Conservation (phyloP, 2,329 filamentous ascomycete genomes). For the Fusarium sp. region DNA sequence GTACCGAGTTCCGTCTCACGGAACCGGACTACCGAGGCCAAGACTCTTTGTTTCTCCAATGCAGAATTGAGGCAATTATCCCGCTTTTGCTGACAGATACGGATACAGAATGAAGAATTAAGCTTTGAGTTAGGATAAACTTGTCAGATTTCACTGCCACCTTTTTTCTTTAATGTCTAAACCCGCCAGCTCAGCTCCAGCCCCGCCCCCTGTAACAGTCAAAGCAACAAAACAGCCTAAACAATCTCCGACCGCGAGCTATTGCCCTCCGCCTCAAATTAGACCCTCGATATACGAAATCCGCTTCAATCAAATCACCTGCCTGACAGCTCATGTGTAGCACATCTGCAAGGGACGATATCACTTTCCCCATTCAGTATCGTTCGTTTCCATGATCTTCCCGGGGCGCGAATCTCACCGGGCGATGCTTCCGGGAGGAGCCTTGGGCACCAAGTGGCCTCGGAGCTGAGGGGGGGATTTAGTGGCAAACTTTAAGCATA, state of each 20-base stretch:
- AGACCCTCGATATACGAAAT: neutral
- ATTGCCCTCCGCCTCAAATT: neutral
- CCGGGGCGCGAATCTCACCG: conserved; percentile 1
- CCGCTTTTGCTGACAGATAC: neutral
- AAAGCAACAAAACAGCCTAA: neutral
- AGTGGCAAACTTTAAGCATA: neutral
- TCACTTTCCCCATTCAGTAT: neutral
- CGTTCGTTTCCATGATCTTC: neutral
- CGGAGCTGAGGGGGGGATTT: neutral
- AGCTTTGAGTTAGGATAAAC: neutral
- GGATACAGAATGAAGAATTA: neutral
- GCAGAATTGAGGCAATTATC: neutral
- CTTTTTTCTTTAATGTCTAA: neutral
- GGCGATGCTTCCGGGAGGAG: neutral
- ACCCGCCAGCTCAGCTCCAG: neutral
- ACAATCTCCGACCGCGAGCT: neutral
- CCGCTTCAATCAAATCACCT: neutral
- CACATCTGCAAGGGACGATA: neutral
- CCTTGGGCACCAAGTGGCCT: conserved; percentile 4
- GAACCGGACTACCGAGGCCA: neutral
- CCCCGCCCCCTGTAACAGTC: neutral
- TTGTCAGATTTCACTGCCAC: neutral
- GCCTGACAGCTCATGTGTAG: neutral
- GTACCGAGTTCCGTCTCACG: neutral
- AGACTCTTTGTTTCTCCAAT: neutral